Evolutionary conservation across 805 yeast genomes (phyloP).

Genomic region (Candida sanyiensis): DNA sequence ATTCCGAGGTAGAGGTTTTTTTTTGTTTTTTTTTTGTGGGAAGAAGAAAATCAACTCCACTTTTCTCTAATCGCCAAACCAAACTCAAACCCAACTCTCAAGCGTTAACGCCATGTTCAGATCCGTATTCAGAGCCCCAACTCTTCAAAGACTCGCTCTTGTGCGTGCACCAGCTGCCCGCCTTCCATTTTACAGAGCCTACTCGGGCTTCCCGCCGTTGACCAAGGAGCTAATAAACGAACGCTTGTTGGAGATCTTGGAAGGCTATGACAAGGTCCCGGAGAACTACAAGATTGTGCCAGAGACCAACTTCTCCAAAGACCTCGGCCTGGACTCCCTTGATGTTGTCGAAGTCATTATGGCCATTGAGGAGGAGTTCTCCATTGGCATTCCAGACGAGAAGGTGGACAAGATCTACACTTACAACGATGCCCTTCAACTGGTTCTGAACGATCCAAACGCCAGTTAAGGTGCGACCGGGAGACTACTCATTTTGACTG

Average conservation of each 20-base stretch:
- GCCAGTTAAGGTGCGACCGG: conserved; percentile 17
- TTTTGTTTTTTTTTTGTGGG: too few species aligned
- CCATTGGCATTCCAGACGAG: conserved; percentile 67
- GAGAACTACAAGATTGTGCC: conserved; percentile 27
- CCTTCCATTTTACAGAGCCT: conserved; percentile 27
- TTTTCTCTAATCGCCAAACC: not conserved
- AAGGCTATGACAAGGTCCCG: conserved; percentile 55
- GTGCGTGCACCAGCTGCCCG: not conserved
- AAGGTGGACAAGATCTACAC: conserved; percentile 84
- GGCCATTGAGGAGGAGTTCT: conserved; percentile 66
- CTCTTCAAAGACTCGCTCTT: not conserved
- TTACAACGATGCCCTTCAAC: conserved; percentile 78
- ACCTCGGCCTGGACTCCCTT: conserved; percentile 64
- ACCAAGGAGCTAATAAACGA: conserved; percentile 58
- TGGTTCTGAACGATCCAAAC: conserved; percentile 39
- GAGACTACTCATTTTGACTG: too few species aligned
- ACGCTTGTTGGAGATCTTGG: conserved; percentile 57
- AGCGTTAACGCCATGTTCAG: conserved; percentile 6
- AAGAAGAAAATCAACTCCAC: not conserved
- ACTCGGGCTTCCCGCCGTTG: conserved; percentile 55
- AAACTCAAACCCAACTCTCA: not conserved
- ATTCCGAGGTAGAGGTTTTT: not conserved
- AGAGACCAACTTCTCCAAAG: conserved; percentile 53
- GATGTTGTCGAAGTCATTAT: conserved; percentile 69
- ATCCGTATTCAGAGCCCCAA: conserved; percentile 4